Percentiles rank a stretch among this genome's conserved stretches.
Conservation (phyloP, 495 filamentous ascomycete genomes). For the Penicilliopsis zonata region DNA sequence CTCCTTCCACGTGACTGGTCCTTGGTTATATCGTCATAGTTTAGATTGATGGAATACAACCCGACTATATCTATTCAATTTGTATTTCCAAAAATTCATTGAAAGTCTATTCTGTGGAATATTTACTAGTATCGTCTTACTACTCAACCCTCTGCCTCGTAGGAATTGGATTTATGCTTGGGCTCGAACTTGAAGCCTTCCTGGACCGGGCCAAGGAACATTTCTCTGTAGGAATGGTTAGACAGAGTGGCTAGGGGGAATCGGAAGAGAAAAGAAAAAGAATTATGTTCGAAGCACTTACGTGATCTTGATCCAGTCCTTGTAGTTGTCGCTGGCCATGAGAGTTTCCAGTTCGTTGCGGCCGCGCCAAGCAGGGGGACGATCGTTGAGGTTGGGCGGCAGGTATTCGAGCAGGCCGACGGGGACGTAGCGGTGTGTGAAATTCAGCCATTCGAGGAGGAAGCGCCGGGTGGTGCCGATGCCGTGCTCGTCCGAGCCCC, state of each 20-base stretch:
- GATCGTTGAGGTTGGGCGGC: conserved; percentile 75
- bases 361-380: conserved; percentile 71
- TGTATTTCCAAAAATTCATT: background rate
- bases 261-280: conserved; percentile 1
- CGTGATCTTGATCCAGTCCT: conserved; percentile 98
- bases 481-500: conserved; percentile 91
- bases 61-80: too few species aligned
- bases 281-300: conserved; percentile 28
- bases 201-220: conserved; percentile 91
- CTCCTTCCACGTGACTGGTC: too few species aligned
- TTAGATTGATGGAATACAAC: too few species aligned
- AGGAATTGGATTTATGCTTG: conserved; percentile 94
- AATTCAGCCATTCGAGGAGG: conserved; percentile 89
- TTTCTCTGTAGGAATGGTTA: conserved; percentile 52
- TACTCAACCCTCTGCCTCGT: conserved; percentile 49
- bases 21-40: too few species aligned
- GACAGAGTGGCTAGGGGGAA: background rate
- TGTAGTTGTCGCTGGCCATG: conserved; percentile 77
- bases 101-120: conserved; percentile 3
- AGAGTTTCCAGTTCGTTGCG: conserved; percentile 86
- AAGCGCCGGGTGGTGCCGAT: conserved; percentile 82
- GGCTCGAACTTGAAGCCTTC: conserved; percentile 87
- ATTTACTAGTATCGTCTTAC: background rate
- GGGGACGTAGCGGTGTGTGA: conserved; percentile 81
- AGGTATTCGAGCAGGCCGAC: conserved; percentile 78